Percentiles rank a stretch among this genome's conserved stretches.
Conservation (phyloP, 1,284 basidiomycete species). For the Gomphus bonarii region DNA sequence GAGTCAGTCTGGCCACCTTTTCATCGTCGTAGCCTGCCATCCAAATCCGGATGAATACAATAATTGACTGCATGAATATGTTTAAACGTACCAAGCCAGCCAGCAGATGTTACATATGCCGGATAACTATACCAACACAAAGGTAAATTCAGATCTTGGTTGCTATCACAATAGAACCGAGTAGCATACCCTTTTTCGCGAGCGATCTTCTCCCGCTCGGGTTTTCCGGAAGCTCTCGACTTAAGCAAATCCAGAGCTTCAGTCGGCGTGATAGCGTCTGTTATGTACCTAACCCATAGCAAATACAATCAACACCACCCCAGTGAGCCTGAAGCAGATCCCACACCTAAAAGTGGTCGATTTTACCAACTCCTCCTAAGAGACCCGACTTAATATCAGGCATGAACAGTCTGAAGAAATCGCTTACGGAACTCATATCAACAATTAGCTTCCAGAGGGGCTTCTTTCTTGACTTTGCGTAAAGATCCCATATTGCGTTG, state of each 20-base stretch:
- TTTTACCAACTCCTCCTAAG: slow-evolving; percentile 75
- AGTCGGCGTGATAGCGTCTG: slow-evolving; percentile 84
- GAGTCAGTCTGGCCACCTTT: slow-evolving; percentile 80
- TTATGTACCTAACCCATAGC: slow-evolving; percentile 59
- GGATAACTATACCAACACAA: slow-evolving; percentile 54
- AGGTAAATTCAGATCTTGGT: neutral
- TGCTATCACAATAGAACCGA: neutral
- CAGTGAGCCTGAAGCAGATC: neutral
- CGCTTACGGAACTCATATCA: slow-evolving; percentile 67
- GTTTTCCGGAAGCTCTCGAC: slow-evolving; percentile 66
- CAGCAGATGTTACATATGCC: slow-evolving; percentile 92
- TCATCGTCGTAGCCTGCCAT: slow-evolving; percentile 72
- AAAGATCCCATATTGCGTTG: slow-evolving; percentile 80
- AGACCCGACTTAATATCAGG: neutral
- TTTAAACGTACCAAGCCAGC: slow-evolving; percentile 60
- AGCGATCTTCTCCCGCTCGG: slow-evolving; percentile 66
- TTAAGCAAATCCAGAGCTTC: slow-evolving; percentile 82
- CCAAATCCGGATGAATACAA: neutral
- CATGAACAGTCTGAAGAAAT: neutral
- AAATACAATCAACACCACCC: neutral
- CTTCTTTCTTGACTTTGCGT: slow-evolving; percentile 63
- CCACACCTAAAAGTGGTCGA: slow-evolving; percentile 58
- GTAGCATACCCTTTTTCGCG: slow-evolving; percentile 42
- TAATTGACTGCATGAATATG: neutral
- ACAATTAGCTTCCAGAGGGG: slow-evolving; percentile 81